A percentile compares a stretch with the other conserved stretches of the same genome.
These are phyloP conservation scores for Colletotrichum falcatum DNA, from an alignment of 2,329 filamentous ascomycete genomes.

Conservation along the genomic window DNA sequence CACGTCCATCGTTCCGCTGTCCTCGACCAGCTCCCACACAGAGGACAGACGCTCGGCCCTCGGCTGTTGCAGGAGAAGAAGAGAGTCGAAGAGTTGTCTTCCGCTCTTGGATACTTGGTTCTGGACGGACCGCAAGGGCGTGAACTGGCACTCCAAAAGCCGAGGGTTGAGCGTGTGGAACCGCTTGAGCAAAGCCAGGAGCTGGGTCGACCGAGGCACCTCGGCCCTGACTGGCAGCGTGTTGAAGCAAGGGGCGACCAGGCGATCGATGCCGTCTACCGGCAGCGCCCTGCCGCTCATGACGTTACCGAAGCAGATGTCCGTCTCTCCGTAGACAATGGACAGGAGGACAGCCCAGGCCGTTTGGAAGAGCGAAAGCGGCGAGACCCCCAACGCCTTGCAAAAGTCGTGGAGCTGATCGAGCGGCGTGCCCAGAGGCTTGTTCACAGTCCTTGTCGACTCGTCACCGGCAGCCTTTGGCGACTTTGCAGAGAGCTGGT, in stretches of 20 bases:
- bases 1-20: constrained; percentile 76
- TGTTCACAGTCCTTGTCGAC: not conserved
- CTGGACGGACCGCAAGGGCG: constrained; percentile 79
- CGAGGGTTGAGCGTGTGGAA: constrained; percentile 73
- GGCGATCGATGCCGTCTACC: constrained; percentile 73
- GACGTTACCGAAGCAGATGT: constrained; percentile 90
- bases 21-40: constrained; percentile 68
- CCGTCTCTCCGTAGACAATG: constrained; percentile 64
- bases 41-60: constrained; percentile 64
- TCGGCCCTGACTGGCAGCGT: constrained; percentile 79
- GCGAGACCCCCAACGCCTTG: constrained; percentile 67
- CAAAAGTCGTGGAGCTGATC: constrained; percentile 60
- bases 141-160: constrained; percentile 77
- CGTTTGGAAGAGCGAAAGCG: constrained; percentile 77
- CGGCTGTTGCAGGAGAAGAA: constrained; percentile 82
- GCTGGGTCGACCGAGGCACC: constrained; percentile 60
- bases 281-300: constrained; percentile 80
- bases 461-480: not conserved
- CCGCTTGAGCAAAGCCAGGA: constrained; percentile 67
- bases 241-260: constrained; percentile 94
- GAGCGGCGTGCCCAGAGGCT: constrained; percentile 49
- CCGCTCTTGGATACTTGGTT: constrained; percentile 55
- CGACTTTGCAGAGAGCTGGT: not conserved
- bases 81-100: constrained; percentile 78
- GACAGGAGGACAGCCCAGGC: constrained; percentile 77